Percentiles rank a stretch among this genome's conserved stretches.
Evolutionary conservation across 1,284 basidiomycete genomes (phyloP).

Genomic region (Fomitopsis pinicola): DNA sequence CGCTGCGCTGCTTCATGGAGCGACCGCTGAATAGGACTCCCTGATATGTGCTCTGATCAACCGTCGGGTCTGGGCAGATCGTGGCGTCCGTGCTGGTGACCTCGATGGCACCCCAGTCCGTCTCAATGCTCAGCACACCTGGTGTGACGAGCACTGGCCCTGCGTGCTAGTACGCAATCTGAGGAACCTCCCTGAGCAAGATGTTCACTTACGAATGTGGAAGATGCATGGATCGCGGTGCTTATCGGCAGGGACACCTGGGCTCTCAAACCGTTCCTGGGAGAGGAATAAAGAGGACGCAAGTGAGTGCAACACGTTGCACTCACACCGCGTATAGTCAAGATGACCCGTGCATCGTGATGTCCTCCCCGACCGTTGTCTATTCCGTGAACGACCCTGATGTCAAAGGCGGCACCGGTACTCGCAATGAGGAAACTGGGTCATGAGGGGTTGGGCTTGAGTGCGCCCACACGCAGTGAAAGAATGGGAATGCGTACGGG

Average conservation of each 20-base stretch:
- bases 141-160: background rate
- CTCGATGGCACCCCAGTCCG: background rate
- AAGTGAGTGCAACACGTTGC: background rate
- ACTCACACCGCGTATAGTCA: background rate
- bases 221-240: background rate
- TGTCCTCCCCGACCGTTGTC: background rate
- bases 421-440: background rate
- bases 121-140: background rate
- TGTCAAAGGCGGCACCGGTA: background rate
- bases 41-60: background rate
- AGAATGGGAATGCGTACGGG: background rate
- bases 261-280: no score
- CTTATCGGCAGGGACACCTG: background rate
- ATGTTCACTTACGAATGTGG: background rate
- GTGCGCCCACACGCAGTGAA: background rate
- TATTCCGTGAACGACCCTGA: background rate
- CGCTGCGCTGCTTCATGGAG: background rate
- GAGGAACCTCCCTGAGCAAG: background rate
- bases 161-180: background rate
- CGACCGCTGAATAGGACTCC: background rate
- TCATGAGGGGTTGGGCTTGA: background rate
- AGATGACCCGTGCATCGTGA: background rate
- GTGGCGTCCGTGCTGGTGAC: background rate
- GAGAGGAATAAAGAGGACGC: no score
- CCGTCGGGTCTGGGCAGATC: background rate